phyloP scores from a whole-genome alignment of 2,329 filamentous ascomycete species.

The Penicillium sp. region DNA sequence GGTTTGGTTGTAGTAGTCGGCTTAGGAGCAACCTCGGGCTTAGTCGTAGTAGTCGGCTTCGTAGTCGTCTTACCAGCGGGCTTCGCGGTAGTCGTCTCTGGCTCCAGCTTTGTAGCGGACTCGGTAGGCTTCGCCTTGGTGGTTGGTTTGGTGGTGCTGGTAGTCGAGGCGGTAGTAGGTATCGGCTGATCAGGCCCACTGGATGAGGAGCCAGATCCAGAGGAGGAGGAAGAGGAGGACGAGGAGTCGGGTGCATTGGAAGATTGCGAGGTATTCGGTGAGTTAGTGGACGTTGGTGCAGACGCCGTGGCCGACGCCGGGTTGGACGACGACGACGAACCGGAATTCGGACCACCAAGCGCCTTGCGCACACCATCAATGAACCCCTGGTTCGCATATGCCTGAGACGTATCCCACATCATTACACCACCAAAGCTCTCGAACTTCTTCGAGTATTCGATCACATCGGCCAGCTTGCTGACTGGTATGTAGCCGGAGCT shows the following conservation, averaged over 20 bases:
- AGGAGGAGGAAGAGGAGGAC: constrained; percentile 30
- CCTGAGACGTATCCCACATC: constrained; percentile 68
- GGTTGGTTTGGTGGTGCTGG: neutral
- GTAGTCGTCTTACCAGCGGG: constrained; percentile 1
- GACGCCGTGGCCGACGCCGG: constrained; percentile 27
- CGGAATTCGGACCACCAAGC: constrained; percentile 51
- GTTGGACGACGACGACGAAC: constrained; percentile 31
- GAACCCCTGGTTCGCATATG: constrained; percentile 60
- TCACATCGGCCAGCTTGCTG: constrained; percentile 49
- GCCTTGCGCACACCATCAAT: constrained; percentile 46
- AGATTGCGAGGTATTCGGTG: constrained; percentile 23
- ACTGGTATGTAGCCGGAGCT: constrained; percentile 58
- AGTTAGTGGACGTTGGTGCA: constrained; percentile 28
- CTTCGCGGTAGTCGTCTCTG: neutral
- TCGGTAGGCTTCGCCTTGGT: neutral
- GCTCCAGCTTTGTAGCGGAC: neutral
- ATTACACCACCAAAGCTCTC: constrained; percentile 67
- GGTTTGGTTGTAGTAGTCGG: neutral
- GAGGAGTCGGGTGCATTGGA: constrained; percentile 27
- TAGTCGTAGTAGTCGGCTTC: neutral
- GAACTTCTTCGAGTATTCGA: constrained; percentile 57
- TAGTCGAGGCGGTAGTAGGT: neutral
- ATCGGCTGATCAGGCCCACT: constrained; percentile 8
- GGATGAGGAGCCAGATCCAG: constrained; percentile 20
- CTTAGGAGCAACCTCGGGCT: neutral